A percentile compares a stretch with the other conserved stretches of the same genome.
Conservation (phyloP, 2,329 filamentous ascomycete genomes). For the Beauveria pseudobassiana region DNA sequence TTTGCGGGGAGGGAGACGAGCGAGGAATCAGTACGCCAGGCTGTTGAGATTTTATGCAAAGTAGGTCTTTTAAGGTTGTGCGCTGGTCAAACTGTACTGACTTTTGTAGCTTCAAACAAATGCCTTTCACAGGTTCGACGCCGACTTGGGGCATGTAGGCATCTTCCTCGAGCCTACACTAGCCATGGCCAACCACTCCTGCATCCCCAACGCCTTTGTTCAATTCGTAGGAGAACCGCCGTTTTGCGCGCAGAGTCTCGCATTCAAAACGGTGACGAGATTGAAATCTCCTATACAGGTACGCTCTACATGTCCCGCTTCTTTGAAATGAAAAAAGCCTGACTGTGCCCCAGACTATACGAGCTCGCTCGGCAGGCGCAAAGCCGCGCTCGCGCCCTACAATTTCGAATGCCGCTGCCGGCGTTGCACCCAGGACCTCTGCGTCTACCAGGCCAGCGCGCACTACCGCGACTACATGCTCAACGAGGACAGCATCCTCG, state of each 20-base stretch:
- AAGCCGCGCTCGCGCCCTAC: constrained; percentile 38
- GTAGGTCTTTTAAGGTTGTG: constrained; percentile 23
- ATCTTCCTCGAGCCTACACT: constrained; percentile 49
- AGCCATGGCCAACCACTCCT: constrained; percentile 57
- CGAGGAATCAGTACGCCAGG: constrained; percentile 29
- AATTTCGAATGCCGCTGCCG: constrained; percentile 45
- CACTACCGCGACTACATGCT: constrained; percentile 32
- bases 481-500: constrained; percentile 31
- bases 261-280: constrained; percentile 46
- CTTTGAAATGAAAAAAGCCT: not conserved
- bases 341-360: constrained; percentile 36
- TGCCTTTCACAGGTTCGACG: constrained; percentile 49
- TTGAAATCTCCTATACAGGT: constrained; percentile 57
- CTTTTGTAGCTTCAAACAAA: constrained; percentile 49
- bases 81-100: not conserved
- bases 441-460: constrained; percentile 45
- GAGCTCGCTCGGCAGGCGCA: constrained; percentile 35
- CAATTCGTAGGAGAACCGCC: constrained; percentile 44
- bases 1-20: constrained; percentile 34
- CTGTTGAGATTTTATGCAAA: constrained; percentile 46
- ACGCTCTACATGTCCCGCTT: constrained; percentile 16
- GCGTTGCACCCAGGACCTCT: constrained; percentile 43
- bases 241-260: constrained; percentile 41
- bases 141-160: constrained; percentile 44
- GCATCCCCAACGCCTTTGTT: constrained; percentile 51